These are phyloP conservation scores for Haematococcus lacustris DNA, from an alignment of 139 green algal species.

Conservation along the genomic window DNA sequence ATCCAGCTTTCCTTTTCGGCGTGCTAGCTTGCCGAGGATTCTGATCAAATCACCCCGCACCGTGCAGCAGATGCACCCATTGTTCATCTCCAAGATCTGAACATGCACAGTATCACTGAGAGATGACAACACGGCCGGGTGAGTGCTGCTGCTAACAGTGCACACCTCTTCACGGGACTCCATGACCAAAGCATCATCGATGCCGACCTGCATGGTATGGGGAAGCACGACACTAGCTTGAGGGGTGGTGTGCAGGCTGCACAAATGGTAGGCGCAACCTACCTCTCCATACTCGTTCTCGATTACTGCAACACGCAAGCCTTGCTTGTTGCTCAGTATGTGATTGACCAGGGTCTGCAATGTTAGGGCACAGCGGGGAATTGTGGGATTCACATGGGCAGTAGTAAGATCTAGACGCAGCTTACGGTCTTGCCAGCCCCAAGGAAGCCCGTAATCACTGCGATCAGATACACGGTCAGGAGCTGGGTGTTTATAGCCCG, in stretches of 20 bases:
- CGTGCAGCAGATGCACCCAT: slow-evolving; percentile 69
- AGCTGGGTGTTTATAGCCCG: too few relatives aligned
- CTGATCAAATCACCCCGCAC: slow-evolving; percentile 81
- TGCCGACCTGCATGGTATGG: slow-evolving; percentile 36
- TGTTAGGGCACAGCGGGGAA: not conserved
- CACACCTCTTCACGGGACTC: slow-evolving; percentile 70
- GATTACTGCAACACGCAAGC: slow-evolving; percentile 69
- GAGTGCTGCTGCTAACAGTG: too few relatives aligned
- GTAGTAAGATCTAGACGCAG: not conserved
- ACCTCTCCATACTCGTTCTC: slow-evolving; percentile 77
- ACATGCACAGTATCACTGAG: too few relatives aligned
- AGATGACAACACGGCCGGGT: too few relatives aligned
- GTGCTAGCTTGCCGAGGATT: slow-evolving; percentile 69
- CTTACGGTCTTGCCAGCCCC: not conserved
- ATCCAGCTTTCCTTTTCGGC: slow-evolving; percentile 30
- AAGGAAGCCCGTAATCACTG: not conserved
- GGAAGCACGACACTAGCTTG: not conserved
- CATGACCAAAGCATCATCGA: slow-evolving; percentile 77
- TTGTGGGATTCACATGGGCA: not conserved
- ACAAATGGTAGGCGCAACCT: not conserved
- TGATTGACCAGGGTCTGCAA: slow-evolving; percentile 79
- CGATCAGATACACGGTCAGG: too few relatives aligned
- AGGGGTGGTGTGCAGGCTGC: not conserved
- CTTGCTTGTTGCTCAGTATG: slow-evolving; percentile 61
- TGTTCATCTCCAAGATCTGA: slow-evolving; percentile 70